phyloP scores from a whole-genome alignment of 1,284 basidiomycete species.

The Abortiporus biennis region DNA sequence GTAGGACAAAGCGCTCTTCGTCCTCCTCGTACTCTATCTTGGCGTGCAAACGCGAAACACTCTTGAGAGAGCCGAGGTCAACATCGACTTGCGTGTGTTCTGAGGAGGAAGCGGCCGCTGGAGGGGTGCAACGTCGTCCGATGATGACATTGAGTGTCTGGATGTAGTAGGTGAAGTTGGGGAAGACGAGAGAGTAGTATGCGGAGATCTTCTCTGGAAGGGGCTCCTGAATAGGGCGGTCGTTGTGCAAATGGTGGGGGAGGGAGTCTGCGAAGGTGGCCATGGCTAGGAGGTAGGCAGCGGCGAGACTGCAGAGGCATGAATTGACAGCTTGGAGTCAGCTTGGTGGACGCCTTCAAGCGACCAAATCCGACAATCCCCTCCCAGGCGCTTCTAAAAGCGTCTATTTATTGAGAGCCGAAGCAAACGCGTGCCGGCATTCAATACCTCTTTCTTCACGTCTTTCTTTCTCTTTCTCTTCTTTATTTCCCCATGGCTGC shows the following conservation, averaged over 20 bases:
- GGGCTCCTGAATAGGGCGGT: constrained; percentile 23
- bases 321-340: not conserved
- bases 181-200: constrained; percentile 91
- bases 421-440: not conserved
- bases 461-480: constrained; percentile 5
- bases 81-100: constrained; percentile 73
- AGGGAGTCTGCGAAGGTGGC: constrained; percentile 27
- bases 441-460: not conserved
- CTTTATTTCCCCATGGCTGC: constrained; percentile 5
- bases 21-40: constrained; percentile 89
- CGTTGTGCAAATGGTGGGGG: constrained; percentile 24
- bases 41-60: constrained; percentile 93
- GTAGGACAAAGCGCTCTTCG: constrained; percentile 84
- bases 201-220: constrained; percentile 76
- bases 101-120: constrained; percentile 31
- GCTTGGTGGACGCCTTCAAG: no score
- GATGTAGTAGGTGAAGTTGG: constrained; percentile 70
- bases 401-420: no score
- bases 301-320: not conserved
- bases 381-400: not conserved
- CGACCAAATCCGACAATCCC: not conserved
- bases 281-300: constrained; percentile 18
- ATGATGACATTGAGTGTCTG: constrained; percentile 58
- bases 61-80: constrained; percentile 95
- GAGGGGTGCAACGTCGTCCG: constrained; percentile 42